Evolutionary conservation across 768 basidiomycete genomes (phyloP), one percentile per base, ranked within the genome.

Genomic region (Rhizopogon vesiculosus): DNA sequence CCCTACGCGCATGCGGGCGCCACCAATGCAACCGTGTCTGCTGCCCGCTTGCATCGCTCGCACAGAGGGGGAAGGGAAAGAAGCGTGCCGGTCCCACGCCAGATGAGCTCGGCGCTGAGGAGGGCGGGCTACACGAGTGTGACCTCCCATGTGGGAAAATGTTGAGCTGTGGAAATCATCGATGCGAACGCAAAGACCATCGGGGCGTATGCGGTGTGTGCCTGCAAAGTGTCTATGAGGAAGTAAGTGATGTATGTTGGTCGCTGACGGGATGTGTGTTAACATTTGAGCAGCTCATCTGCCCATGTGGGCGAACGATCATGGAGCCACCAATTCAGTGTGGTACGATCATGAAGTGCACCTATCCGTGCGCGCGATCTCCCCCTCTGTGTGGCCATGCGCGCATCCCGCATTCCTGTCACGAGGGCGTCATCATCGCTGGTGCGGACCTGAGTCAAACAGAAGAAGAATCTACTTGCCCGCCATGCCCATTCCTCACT

Each of bases 321-420:
- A 72, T 94, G 19, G 87, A 93, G 35, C 95, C 95, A 0, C 95
- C 95, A 0, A 85, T 97, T 39, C 82, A 87, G 0, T 98, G 96
- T 61, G 93, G 91, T 15, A 94, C 89, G 0, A 73, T 72, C 28
- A 83, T 99, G 60, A 70, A 74, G 39, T 99, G 97, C 65, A 71
- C 75, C 1, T 90, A 88, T 70, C 93, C 90, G 0, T 99, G 97
- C 69, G 75, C 81, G 38, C 78, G 78, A 0, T 84, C 86, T 1
- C 70, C 82, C 1, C 86, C 86, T 0, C 63, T 80, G 0, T 99
- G 97, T 62, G 95, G 93, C 0, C 97, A 98, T 63, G 82, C 88
- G 0, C 81, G 80, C 57, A 78, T 84, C 0, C 78, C 79, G 0
- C 97, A 98, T 69, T 71, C 77, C 5, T 98, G 97, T 63, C 97